Evolutionary conservation across 768 basidiomycete species (phyloP).

Genomic region (Kwoniella bestiolae): DNA sequence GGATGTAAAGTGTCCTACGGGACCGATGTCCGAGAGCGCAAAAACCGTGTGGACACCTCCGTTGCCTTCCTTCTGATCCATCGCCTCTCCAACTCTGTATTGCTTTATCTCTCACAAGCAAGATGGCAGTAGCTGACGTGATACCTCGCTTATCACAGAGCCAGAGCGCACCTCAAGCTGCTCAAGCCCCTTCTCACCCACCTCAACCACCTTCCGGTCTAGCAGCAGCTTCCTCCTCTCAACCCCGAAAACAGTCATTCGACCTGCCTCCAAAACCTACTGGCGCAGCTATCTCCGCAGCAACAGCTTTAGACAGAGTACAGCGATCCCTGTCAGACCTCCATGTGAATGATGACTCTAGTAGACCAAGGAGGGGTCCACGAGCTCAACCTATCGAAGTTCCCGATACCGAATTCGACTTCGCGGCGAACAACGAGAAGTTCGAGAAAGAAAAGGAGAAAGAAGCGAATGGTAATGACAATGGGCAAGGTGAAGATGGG

Average conservation of each 20-base stretch:
- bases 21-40: conserved; percentile 56
- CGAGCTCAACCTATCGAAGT: conserved; percentile 35
- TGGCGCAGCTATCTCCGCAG: conserved; percentile 29
- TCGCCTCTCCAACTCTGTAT: conserved; percentile 5
- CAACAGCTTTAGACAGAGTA: conserved; percentile 48
- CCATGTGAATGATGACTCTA: conserved; percentile 13
- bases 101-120: too few relatives aligned
- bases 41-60: conserved; percentile 56
- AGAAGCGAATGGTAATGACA: conserved; percentile 12
- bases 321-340: conserved; percentile 49
- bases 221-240: conserved; percentile 16
- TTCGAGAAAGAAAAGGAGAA: conserved; percentile 36
- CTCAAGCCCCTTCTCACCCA: conserved; percentile 13
- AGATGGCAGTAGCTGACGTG: too few relatives aligned
- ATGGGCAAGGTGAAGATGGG: conserved; percentile 16
- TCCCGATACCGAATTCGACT: conserved; percentile 52
- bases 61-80: conserved; percentile 57
- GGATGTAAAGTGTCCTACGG: conserved; percentile 53
- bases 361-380: conserved; percentile 8
- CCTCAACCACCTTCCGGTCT: conserved; percentile 12
- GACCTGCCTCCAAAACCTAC: conserved; percentile 39
- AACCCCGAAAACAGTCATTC: conserved; percentile 18
- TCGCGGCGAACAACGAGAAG: conserved; percentile 36
- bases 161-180: conserved; percentile 20
- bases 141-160: conserved; percentile 12